Percentiles rank a stretch among this genome's conserved stretches.
phyloP scores from a whole-genome alignment of 208 protist genomes.

The Leishmania tropica region DNA sequence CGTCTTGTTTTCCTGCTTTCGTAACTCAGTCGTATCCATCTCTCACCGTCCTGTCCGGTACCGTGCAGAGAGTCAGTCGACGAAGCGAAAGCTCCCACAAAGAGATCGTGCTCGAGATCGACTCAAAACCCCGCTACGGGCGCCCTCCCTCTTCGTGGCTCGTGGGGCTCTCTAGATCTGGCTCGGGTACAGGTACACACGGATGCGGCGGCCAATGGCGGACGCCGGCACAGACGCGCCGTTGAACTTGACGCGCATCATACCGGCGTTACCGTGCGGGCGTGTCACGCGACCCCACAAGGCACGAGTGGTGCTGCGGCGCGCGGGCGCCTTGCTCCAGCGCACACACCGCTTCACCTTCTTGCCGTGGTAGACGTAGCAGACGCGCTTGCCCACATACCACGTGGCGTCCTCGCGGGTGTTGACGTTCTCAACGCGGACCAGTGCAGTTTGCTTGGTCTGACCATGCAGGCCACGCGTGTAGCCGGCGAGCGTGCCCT shows the following conservation, averaged over 20 bases:
- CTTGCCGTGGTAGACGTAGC: constrained; percentile 98
- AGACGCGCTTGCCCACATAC: constrained; percentile 99
- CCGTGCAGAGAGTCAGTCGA: background rate
- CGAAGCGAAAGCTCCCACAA: background rate
- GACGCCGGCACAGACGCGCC: constrained; percentile 94
- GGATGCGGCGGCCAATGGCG: constrained; percentile 95
- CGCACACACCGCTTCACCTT: constrained; percentile 93
- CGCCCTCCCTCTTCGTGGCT: background rate
- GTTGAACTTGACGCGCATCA: constrained; percentile 98
- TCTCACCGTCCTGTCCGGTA: background rate
- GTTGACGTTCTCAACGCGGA: constrained; percentile 97
- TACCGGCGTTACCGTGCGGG: constrained; percentile 97
- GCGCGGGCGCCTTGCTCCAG: constrained; percentile 89
- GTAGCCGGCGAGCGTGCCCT: constrained; percentile 91
- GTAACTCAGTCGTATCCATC: background rate
- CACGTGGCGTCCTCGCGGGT: constrained; percentile 95
- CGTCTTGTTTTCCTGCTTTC: background rate
- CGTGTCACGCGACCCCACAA: constrained; percentile 98
- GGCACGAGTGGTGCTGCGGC: constrained; percentile 91
- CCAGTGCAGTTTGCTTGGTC: constrained; percentile 93
- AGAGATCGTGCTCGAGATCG: background rate
- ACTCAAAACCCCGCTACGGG: background rate
- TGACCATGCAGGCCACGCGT: constrained; percentile 92
- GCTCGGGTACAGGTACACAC: constrained; percentile 99
- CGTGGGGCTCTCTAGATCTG: constrained; percentile 91